Evolutionary conservation across 2,329 filamentous ascomycete genomes (phyloP).

Genomic region (Epichloe sylvatica): DNA sequence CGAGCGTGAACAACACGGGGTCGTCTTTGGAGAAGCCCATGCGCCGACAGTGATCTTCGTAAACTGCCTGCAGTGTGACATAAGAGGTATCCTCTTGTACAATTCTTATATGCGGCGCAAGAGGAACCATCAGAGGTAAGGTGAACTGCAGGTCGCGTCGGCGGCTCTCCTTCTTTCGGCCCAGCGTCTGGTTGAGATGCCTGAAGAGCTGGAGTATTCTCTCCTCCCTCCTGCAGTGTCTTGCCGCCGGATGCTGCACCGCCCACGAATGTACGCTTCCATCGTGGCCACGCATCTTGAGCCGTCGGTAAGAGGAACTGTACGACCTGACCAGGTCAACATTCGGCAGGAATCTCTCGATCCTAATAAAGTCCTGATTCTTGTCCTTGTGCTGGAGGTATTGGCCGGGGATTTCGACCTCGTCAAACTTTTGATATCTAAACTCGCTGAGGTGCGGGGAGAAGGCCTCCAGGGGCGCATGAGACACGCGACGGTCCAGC

Average conservation of each 20-base stretch:
- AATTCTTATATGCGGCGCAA: conserved; percentile 87
- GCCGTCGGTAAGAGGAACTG: conserved; percentile 76
- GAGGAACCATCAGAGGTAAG: conserved; percentile 84
- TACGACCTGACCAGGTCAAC: conserved; percentile 87
- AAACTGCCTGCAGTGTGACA: conserved; percentile 85
- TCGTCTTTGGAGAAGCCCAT: conserved; percentile 87
- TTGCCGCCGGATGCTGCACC: conserved; percentile 85
- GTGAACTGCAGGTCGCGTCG: conserved; percentile 93
- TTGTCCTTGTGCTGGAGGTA: conserved; percentile 97
- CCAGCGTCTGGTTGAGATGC: conserved; percentile 85
- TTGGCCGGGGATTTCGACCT: conserved; percentile 93
- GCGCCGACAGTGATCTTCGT: conserved; percentile 87
- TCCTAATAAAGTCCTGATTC: conserved; percentile 95
- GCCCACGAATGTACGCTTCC: conserved; percentile 94
- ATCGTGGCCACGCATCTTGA: conserved; percentile 95
- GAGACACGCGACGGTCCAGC: conserved; percentile 67
- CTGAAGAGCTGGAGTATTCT: conserved; percentile 91
- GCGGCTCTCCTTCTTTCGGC: conserved; percentile 87
- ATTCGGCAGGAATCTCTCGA: conserved; percentile 89
- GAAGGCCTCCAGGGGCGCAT: conserved; percentile 66
- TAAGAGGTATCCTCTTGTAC: conserved; percentile 93
- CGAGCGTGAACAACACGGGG: conserved; percentile 86
- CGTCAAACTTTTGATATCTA: conserved; percentile 93
- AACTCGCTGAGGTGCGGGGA: conserved; percentile 95
- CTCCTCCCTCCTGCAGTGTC: conserved; percentile 88